Evolutionary conservation across 2,329 filamentous ascomycete genomes (phyloP), one percentile per base, ranked within the genome.

Genomic region (Rhinocladiella mackenziei): DNA sequence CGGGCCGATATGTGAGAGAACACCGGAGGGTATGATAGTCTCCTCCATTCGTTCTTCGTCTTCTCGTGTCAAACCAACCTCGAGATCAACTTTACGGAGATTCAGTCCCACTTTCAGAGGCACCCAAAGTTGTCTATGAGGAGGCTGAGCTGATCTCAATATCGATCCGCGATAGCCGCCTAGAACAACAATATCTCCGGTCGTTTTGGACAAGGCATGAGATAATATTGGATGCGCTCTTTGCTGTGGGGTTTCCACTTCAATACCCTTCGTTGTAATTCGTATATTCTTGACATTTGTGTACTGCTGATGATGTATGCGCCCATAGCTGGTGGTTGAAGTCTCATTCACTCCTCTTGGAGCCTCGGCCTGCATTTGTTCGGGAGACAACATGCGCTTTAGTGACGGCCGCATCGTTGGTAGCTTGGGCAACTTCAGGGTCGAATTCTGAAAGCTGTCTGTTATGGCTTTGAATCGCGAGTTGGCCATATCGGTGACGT

Each of bases 91-190:
- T 61, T 92, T 95, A 43, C 89, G 83, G 50, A 96, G 78, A 56
- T 94, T 95, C 38, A 97, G 69, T 1, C 91, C 89, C 19, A 95
- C 83, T 65, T 96, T 96, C 59, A 96, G 83, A 0, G 89, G 89
- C 1, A 94, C 86, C 91, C 91, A 97, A 0, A 95, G 69, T 61
- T 94, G 88, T n/a, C 88, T 81, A 59, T 91, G 80, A 3, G 86
- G 84, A 6, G 85, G 77, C 50, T 88, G 82, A 8, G 87, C 84
- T 8, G 88, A 94, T 20, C 89, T 81, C 20, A 97, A 66, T n/a
- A 96, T 76, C 0, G 89, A 95, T 3, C 91, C 91, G 53, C 91
- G 77, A 60, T 96, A 95, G 10, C 91, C 91, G 14, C 91, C 91
- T 60, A 97, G 75, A 20, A 96, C 74, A 5, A 97, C 87, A 5